These are phyloP conservation scores for Backusella circina DNA, from an alignment of 192 early-diverging fungal genomes.

Conservation along the genomic window DNA sequence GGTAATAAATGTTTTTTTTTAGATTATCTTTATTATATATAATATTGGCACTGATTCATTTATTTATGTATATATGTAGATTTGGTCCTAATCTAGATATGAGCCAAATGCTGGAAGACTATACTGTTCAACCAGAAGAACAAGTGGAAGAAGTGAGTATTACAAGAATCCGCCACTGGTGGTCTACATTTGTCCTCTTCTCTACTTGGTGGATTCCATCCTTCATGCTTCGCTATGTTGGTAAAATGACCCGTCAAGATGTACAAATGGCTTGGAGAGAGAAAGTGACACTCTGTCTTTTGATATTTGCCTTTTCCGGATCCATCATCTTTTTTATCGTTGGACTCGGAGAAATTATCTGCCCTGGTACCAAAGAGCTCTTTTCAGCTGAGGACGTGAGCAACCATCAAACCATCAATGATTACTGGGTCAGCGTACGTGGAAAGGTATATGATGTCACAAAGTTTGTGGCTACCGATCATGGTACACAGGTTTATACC, in stretches of 20 bases:
- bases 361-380: conserved; percentile 67
- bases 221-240: conserved; percentile 50
- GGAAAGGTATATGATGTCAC: conserved; percentile 70
- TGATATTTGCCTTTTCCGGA: conserved; percentile 78
- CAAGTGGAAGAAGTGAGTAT: conserved; percentile 49
- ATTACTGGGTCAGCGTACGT: conserved; percentile 63
- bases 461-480: conserved; percentile 56
- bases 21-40: background rate
- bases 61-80: conserved; percentile 1
- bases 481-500: conserved; percentile 43
- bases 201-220: conserved; percentile 84
- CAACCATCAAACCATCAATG: conserved; percentile 52
- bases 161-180: conserved; percentile 47
- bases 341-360: conserved; percentile 78
- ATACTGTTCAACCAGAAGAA: conserved; percentile 28
- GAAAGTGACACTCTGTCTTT: conserved; percentile 79
- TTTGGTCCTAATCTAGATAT: conserved; percentile 34
- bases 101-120: conserved; percentile 41
- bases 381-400: conserved; percentile 56
- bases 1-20: conserved; percentile 26
- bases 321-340: conserved; percentile 86
- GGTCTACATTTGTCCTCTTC: conserved; percentile 77
- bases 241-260: conserved; percentile 82
- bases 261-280: conserved; percentile 96
- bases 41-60: background rate